phyloP scores from a whole-genome alignment of 139 green algal species.

The Trebouxia sp. region DNA sequence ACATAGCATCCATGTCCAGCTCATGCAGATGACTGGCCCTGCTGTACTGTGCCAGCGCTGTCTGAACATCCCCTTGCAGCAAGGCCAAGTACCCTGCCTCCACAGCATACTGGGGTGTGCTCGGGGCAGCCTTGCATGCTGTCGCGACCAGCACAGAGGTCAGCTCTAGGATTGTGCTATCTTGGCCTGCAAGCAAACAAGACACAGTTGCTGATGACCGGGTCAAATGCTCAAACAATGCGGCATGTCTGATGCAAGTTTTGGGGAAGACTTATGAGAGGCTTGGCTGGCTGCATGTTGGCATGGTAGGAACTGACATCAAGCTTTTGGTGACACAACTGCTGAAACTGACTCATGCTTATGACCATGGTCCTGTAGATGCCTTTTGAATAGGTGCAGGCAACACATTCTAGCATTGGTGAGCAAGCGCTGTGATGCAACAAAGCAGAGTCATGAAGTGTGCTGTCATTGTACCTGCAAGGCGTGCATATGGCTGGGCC shows the following conservation, averaged over 20 bases:
- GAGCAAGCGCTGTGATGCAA: too few species aligned
- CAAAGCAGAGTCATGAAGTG: too few species aligned
- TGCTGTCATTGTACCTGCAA: constrained; percentile 38
- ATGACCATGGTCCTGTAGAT: neutral
- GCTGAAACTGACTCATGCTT: neutral
- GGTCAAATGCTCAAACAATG: too few species aligned
- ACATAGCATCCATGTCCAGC: constrained; percentile 59
- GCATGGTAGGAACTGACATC: too few species aligned
- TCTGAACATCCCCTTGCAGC: constrained; percentile 51
- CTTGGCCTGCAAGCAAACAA: constrained; percentile 8
- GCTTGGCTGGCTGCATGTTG: too few species aligned
- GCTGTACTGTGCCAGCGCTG: constrained; percentile 51
- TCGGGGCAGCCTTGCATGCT: constrained; percentile 49
- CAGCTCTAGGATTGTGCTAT: constrained; percentile 40
- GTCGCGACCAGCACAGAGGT: constrained; percentile 51
- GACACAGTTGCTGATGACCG: neutral
- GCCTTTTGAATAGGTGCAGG: too few species aligned
- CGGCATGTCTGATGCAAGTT: too few species aligned
- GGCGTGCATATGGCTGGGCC: constrained; percentile 46
- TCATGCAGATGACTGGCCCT: constrained; percentile 58
- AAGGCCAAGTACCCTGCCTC: constrained; percentile 51
- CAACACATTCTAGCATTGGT: too few species aligned
- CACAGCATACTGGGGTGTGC: constrained; percentile 48
- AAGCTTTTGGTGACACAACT: too few species aligned
- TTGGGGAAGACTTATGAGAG: too few species aligned